These are phyloP conservation scores for Eucalyptus curtisii DNA, from an alignment of 345 rosid species.

Conservation along the genomic window DNA sequence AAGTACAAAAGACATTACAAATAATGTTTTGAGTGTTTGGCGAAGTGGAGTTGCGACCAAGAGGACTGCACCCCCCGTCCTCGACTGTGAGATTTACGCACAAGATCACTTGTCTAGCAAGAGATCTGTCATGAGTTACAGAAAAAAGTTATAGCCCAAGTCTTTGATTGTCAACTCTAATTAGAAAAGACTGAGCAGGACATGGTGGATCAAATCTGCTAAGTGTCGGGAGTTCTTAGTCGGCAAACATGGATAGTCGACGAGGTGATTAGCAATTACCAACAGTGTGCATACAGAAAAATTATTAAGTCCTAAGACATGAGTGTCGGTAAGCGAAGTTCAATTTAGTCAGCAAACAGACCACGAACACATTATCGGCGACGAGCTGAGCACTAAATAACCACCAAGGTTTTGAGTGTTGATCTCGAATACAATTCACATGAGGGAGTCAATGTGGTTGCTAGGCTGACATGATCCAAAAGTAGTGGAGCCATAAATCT, in stretches of 20 bases:
- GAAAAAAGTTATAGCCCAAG: no score
- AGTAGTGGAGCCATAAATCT: neutral
- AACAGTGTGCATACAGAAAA: neutral
- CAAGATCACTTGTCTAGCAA: neutral
- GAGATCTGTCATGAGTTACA: neutral
- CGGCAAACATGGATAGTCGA: neutral
- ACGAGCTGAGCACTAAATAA: no score
- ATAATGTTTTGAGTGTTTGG: neutral
- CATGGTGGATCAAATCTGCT: no score
- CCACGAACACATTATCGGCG: no score
- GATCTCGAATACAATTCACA: neutral
- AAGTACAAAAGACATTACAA: no score
- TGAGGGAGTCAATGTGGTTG: neutral
- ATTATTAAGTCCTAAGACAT: neutral
- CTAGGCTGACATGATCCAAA: neutral
- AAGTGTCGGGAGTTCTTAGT: neutral
- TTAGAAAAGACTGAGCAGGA: no score
- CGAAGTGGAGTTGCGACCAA: neutral
- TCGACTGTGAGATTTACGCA: neutral
- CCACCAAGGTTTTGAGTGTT: no score
- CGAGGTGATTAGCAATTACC: neutral
- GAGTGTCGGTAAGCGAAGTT: neutral
- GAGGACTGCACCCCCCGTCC: neutral
- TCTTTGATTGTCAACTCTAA: no score
- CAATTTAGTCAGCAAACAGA: neutral